A percentile compares a stretch with the other conserved stretches of the same genome.
phyloP scores from a whole-genome alignment of 768 basidiomycete species.

The Leccinum rimulosum region DNA sequence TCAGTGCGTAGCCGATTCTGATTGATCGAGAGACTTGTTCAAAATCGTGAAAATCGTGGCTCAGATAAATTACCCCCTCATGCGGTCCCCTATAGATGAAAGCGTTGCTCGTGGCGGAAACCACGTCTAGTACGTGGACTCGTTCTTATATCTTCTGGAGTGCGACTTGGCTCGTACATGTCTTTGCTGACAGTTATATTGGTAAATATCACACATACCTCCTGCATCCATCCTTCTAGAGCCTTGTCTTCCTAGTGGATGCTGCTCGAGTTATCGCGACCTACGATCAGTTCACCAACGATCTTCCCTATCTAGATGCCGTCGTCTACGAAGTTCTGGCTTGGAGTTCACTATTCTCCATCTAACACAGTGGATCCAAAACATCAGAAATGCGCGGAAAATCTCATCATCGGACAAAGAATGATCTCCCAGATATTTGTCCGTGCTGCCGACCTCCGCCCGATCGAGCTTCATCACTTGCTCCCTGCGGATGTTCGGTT shows the following conservation, averaged over 20 bases:
- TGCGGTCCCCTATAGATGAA: conserved; percentile 12
- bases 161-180: not conserved
- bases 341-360: not conserved
- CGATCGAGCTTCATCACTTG: not conserved
- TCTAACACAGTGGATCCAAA: not conserved
- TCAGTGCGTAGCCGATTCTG: conserved; percentile 13
- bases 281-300: conserved; percentile 49
- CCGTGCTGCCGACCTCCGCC: not conserved
- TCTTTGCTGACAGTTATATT: conserved; percentile 14
- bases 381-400: not conserved
- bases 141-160: not conserved
- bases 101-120: conserved; percentile 17
- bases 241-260: conserved; percentile 43
- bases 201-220: not conserved
- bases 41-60: conserved; percentile 14
- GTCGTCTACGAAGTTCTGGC: not conserved
- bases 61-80: conserved; percentile 11
- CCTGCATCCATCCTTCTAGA: not conserved
- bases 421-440: not conserved
- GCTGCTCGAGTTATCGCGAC: conserved; percentile 52
- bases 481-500: not conserved
- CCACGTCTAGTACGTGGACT: conserved; percentile 6
- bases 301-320: conserved; percentile 41
- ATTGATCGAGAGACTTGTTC: not conserved
- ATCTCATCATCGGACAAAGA: not conserved